These are phyloP conservation scores for Aureobasidium namibiae DNA, from an alignment of 2,329 filamentous ascomycete species.

Conservation along the genomic window DNA sequence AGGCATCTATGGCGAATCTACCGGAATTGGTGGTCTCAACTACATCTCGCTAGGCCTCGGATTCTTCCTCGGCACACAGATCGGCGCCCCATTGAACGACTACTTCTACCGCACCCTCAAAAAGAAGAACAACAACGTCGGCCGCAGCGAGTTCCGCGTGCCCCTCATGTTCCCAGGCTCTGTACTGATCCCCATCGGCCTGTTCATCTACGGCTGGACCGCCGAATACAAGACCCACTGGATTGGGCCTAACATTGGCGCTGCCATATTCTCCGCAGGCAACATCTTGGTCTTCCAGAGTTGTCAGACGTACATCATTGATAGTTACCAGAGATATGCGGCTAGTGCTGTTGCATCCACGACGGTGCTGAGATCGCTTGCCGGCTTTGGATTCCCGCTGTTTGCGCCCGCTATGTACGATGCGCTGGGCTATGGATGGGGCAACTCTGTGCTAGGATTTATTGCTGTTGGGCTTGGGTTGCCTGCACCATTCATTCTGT, in stretches of 20 bases:
- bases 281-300: slow-evolving; percentile 51
- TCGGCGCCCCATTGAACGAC: slow-evolving; percentile 30
- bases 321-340: slow-evolving; percentile 41
- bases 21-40: slow-evolving; percentile 29
- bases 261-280: slow-evolving; percentile 46
- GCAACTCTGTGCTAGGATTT: slow-evolving; percentile 48
- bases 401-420: slow-evolving; percentile 47
- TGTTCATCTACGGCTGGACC: slow-evolving; percentile 53
- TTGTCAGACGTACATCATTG: slow-evolving; percentile 55
- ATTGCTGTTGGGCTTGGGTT: slow-evolving; percentile 45
- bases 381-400: slow-evolving; percentile 52
- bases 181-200: slow-evolving; percentile 45
- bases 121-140: slow-evolving; percentile 27
- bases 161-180: slow-evolving; percentile 49
- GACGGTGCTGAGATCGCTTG: slow-evolving; percentile 47
- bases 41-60: slow-evolving; percentile 44
- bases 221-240: slow-evolving; percentile 46
- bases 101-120: slow-evolving; percentile 30
- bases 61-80: slow-evolving; percentile 42
- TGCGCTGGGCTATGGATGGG: slow-evolving; percentile 41
- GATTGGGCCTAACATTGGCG: slow-evolving; percentile 54
- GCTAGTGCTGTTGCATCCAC: slow-evolving; percentile 46
- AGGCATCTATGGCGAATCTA: slow-evolving; percentile 20
- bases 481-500: slow-evolving; percentile 39
- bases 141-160: slow-evolving; percentile 36